Conservation (phyloP, 106 monocot species). For the Acorus gramineus region DNA sequence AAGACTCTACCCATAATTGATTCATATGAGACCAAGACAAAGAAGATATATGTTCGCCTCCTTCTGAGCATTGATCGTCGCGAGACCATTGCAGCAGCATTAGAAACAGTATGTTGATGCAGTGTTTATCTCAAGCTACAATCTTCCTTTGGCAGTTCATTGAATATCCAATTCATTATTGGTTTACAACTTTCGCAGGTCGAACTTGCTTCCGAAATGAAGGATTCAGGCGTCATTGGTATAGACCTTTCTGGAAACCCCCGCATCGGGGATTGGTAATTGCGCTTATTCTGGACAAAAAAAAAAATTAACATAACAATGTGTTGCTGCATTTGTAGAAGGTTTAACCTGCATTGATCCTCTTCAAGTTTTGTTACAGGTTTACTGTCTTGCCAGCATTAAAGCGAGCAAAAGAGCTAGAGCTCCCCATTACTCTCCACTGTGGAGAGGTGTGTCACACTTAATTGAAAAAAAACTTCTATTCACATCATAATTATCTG, state of each 20-base stretch:
- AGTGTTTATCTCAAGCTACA: too few relatives aligned
- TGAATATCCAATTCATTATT: neutral
- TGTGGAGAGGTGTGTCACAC: slow-evolving; percentile 57
- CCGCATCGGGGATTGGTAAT: slow-evolving; percentile 83
- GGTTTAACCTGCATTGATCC: too few relatives aligned
- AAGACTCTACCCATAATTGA: slow-evolving; percentile 8
- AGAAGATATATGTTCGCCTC: slow-evolving; percentile 66
- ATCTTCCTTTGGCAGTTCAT: too few relatives aligned
- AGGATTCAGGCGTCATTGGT: slow-evolving; percentile 73
- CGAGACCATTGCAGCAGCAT: slow-evolving; percentile 69
- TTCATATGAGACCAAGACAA: slow-evolving; percentile 27
- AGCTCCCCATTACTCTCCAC: slow-evolving; percentile 77
- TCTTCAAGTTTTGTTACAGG: slow-evolving; percentile 25
- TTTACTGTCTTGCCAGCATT: slow-evolving; percentile 79
- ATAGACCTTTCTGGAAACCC: slow-evolving; percentile 97
- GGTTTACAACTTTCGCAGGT: slow-evolving; percentile 28
- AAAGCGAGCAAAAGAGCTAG: slow-evolving; percentile 63
- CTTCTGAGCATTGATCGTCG: slow-evolving; percentile 92
- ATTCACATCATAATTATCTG: too few relatives aligned
- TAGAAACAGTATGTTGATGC: slow-evolving; percentile 66
- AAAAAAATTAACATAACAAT: too few relatives aligned
- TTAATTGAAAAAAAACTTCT: too few relatives aligned
- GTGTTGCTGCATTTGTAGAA: too few relatives aligned
- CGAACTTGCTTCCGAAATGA: slow-evolving; percentile 74
- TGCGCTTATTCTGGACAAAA: neutral